phyloP scores from a whole-genome alignment of 805 yeast species.

The Barnettozyma wickerhamii region DNA sequence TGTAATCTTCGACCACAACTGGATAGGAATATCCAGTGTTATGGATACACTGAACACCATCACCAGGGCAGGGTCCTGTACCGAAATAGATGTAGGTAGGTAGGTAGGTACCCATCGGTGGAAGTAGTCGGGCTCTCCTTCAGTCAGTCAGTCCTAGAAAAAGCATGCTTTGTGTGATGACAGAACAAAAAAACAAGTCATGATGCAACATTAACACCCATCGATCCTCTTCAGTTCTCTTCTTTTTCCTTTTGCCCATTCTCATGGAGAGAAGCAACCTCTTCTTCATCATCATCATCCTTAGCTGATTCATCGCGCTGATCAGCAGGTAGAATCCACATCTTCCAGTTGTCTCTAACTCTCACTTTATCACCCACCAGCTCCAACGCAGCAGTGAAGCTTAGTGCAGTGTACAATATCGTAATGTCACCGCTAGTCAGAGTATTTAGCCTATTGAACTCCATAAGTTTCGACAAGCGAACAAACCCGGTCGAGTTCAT shows the following conservation, averaged over 20 bases:
- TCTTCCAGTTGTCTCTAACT: constrained; percentile 49
- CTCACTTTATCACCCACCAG: constrained; percentile 46
- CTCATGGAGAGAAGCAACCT: no score
- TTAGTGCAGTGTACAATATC: constrained; percentile 23
- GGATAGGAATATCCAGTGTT: no score
- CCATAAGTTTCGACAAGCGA: constrained; percentile 55
- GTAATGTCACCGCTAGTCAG: constrained; percentile 52
- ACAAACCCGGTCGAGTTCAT: constrained; percentile 78
- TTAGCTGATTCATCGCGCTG: constrained; percentile 43
- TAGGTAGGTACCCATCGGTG: no score
- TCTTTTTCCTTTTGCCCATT: background rate
- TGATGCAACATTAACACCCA: no score
- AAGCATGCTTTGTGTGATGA: no score
- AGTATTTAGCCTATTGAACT: constrained; percentile 70
- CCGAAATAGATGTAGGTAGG: no score
- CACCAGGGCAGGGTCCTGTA: no score
- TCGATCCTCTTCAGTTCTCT: background rate
- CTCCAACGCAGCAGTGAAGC: constrained; percentile 26
- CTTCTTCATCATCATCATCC: constrained; percentile 32
- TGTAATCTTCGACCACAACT: no score
- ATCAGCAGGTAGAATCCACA: constrained; percentile 61
- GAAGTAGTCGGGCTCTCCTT: no score
- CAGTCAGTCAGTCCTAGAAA: no score
- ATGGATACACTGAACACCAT: no score
- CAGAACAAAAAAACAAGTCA: no score